phyloP scores from a whole-genome alignment of 176 grass and related monocot genomes.

The Eleusine coracana region DNA sequence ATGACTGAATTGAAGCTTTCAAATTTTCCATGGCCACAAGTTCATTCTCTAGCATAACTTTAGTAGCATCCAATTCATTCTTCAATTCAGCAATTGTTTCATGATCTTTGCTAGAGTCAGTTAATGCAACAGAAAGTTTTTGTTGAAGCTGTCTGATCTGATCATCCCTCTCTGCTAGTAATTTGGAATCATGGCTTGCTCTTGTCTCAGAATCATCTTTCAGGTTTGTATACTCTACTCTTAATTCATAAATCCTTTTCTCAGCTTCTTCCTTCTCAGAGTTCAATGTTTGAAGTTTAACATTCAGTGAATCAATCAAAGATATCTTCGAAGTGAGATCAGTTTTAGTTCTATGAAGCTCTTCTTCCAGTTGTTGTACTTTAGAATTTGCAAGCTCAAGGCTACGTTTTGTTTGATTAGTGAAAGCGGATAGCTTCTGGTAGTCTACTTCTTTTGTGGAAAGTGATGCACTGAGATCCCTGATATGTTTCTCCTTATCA shows the following conservation, averaged over 20 bases:
- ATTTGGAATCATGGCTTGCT: slow-evolving; percentile 50
- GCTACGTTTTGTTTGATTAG: slow-evolving; percentile 57
- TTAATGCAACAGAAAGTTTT: slow-evolving; percentile 74
- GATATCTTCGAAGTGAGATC: slow-evolving; percentile 65
- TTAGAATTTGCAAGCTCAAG: slow-evolving; percentile 68
- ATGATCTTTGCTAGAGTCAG: slow-evolving; percentile 60
- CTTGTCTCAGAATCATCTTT: slow-evolving; percentile 65
- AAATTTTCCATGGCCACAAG: slow-evolving; percentile 48
- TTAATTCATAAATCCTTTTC: slow-evolving; percentile 59
- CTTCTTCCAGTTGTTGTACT: slow-evolving; percentile 69
- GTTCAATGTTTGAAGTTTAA: slow-evolving; percentile 58
- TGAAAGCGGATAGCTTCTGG: slow-evolving; percentile 49
- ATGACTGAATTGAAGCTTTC: slow-evolving; percentile 62
- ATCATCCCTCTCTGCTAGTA: slow-evolving; percentile 72
- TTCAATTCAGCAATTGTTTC: slow-evolving; percentile 66
- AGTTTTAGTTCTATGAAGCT: slow-evolving; percentile 57
- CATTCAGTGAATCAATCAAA: slow-evolving; percentile 72
- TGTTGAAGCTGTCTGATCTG: slow-evolving; percentile 62
- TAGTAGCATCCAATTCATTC: slow-evolving; percentile 61
- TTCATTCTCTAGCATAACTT: slow-evolving; percentile 70
- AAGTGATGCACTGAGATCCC: slow-evolving; percentile 69
- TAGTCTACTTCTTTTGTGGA: slow-evolving; percentile 71
- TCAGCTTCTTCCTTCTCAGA: slow-evolving; percentile 68
- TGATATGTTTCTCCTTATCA: slow-evolving; percentile 66
- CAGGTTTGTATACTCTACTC: slow-evolving; percentile 62